Evolutionary conservation across 1,139 yeast species (phyloP).

Genomic region (Scheffersomyces segobiensis): DNA sequence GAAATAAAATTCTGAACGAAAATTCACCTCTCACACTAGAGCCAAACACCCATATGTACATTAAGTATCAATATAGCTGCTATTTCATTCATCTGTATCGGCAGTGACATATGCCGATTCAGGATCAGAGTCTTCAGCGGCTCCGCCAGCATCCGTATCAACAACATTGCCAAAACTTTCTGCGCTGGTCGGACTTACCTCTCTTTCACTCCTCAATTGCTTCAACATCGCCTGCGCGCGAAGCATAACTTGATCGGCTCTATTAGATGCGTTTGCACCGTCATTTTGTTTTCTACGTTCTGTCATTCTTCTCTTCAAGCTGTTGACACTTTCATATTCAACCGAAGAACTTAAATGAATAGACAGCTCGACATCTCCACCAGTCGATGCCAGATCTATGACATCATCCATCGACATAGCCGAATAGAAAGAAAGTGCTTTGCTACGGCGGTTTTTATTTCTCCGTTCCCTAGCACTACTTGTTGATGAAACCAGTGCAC

Average conservation of each 20-base stretch:
- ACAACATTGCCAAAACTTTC: neutral
- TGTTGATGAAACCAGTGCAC: conserved; percentile 22
- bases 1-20: too few species aligned
- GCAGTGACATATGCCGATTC: neutral
- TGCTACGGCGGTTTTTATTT: conserved; percentile 28
- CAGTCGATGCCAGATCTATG: conserved; percentile 9
- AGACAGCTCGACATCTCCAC: conserved; percentile 1
- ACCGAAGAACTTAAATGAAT: neutral
- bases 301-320: conserved; percentile 40
- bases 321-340: conserved; percentile 44
- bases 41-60: too few species aligned
- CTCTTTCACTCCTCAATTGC: conserved; percentile 26
- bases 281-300: conserved; percentile 26
- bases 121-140: neutral
- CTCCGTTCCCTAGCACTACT: conserved; percentile 21
- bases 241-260: conserved; percentile 30
- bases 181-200: neutral
- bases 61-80: neutral
- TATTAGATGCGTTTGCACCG: conserved; percentile 13
- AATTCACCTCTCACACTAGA: too few species aligned
- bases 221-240: conserved; percentile 47
- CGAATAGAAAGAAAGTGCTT: conserved; percentile 39
- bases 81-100: neutral
- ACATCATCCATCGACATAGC: conserved; percentile 28
- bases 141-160: neutral